Evolutionary conservation across 331 rosid species (phyloP).

Genomic region (Malus hybrid): DNA sequence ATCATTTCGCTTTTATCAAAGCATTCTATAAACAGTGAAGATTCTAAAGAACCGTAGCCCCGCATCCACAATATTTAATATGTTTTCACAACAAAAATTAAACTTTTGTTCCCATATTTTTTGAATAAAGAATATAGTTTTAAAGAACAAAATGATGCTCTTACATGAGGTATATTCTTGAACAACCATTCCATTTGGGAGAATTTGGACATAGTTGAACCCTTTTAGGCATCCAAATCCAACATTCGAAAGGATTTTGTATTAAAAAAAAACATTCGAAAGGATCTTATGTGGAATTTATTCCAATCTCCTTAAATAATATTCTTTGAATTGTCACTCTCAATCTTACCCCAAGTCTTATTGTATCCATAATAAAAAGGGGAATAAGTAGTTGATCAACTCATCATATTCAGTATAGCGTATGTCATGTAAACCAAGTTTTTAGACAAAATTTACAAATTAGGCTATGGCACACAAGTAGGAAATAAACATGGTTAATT

Average conservation of each 20-base stretch:
- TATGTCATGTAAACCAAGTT: too few relatives aligned
- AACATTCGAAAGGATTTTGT: background rate
- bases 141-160: background rate
- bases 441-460: too few relatives aligned
- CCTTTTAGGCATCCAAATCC: background rate
- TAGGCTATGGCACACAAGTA: too few relatives aligned
- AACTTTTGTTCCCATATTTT: background rate
- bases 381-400: background rate
- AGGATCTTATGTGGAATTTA: background rate
- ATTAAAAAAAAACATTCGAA: background rate
- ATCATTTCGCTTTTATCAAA: too few relatives aligned
- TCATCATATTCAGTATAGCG: background rate
- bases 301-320: background rate
- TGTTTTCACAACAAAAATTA: background rate
- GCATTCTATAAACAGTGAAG: too few relatives aligned
- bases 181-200: background rate
- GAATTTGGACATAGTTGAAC: background rate
- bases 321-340: background rate
- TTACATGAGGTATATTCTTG: background rate
- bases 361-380: background rate
- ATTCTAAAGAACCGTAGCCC: background rate
- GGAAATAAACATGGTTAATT: too few relatives aligned
- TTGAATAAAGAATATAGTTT: background rate
- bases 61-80: background rate
- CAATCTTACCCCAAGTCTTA: background rate